Evolutionary conservation across 2,329 filamentous ascomycete species (phyloP).

Genomic region (Endoconidiophora laricicola): DNA sequence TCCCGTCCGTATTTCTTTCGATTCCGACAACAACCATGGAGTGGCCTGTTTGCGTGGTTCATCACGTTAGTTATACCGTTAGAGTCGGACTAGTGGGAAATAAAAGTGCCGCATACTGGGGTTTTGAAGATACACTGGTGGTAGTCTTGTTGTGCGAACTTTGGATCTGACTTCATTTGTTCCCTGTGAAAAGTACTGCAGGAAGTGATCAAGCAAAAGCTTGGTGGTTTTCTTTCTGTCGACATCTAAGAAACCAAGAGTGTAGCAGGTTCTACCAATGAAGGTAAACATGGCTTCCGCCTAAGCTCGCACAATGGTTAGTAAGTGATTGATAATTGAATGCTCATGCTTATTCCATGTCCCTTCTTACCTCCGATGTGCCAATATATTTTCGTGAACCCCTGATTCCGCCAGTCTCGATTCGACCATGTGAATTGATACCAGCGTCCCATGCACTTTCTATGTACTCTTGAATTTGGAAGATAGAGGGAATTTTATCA

Average conservation of each 20-base stretch:
- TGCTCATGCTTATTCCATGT: not conserved
- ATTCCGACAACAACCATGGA: constrained; percentile 82
- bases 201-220: constrained; percentile 31
- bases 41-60: constrained; percentile 39
- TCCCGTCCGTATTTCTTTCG: constrained; percentile 49
- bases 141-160: constrained; percentile 53
- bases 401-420: constrained; percentile 72
- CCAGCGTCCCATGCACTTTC: constrained; percentile 77
- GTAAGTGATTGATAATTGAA: not conserved
- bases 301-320: constrained; percentile 23
- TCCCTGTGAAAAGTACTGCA: constrained; percentile 55
- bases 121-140: constrained; percentile 84
- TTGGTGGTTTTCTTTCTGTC: constrained; percentile 2
- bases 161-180: constrained; percentile 32
- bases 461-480: constrained; percentile 72
- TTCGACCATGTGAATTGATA: constrained; percentile 55
- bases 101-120: constrained; percentile 32
- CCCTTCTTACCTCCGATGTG: constrained; percentile 59
- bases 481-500: constrained; percentile 51
- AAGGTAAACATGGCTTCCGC: constrained; percentile 63
- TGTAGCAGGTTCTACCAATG: constrained; percentile 45
- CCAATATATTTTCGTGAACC: constrained; percentile 93
- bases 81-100: not conserved
- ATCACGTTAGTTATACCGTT: not conserved
- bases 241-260: not conserved